These are phyloP conservation scores for Microcos paniculata DNA, from an alignment of 345 rosid genomes.

Conservation along the genomic window DNA sequence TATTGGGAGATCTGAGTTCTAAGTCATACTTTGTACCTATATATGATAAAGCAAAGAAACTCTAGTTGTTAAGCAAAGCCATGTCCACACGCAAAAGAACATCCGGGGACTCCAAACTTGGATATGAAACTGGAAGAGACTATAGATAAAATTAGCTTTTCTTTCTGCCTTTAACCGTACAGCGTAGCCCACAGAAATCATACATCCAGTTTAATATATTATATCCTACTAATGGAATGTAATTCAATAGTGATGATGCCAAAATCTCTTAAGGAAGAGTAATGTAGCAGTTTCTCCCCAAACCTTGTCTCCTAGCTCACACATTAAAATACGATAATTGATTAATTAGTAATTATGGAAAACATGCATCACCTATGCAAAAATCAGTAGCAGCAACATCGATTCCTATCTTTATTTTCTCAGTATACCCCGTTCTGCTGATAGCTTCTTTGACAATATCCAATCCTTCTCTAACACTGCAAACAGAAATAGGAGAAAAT, in stretches of 20 bases:
- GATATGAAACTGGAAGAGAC: not conserved
- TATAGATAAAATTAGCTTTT: not conserved
- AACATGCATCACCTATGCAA: constrained; percentile 66
- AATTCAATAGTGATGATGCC: not conserved
- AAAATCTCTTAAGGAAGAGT: not conserved
- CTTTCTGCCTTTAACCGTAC: not conserved
- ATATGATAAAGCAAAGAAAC: constrained; percentile 12
- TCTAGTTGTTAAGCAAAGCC: constrained; percentile 5
- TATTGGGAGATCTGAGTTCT: constrained; percentile 65
- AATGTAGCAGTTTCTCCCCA: not conserved
- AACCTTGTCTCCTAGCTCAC: not conserved
- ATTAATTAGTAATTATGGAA: constrained; percentile 21
- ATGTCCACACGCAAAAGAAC: constrained; percentile 5
- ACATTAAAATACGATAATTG: not conserved
- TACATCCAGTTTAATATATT: not conserved
- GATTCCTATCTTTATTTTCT: constrained; percentile 85
- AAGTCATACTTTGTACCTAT: constrained; percentile 93
- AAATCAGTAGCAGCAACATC: constrained; percentile 86
- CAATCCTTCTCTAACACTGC: constrained; percentile 88
- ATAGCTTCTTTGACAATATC: constrained; percentile 94
- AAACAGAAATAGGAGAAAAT: constrained; percentile 16
- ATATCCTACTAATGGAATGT: constrained; percentile 1
- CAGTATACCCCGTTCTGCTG: constrained; percentile 77
- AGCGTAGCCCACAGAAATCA: not conserved
- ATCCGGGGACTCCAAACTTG: not conserved